Evolutionary conservation across 148 eudicot genomes (phyloP), one percentile per base, ranked within the genome.

Genomic region (Fagopyrum tataricum): DNA sequence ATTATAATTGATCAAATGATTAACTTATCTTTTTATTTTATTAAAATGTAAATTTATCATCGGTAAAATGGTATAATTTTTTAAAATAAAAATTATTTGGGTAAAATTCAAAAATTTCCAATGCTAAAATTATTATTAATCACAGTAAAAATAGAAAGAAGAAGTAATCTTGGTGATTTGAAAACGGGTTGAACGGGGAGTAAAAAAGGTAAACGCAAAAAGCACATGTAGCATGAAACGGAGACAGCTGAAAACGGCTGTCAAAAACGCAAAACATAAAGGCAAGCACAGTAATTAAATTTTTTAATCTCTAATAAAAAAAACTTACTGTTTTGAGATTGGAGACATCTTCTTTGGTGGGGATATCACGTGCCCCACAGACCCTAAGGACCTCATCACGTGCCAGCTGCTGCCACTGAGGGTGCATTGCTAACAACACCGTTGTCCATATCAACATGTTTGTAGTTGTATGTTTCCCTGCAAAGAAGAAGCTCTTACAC

Each of bases 331-430:
- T 86, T 73, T 88, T 88, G 40, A 88, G 86, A 74, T 78, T 78
- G 4, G 90, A 77, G 53, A 88, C 75, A 58, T 88, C 85, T 46
- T 82, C 87, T 49, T 84, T 86, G 2, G 86, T 79, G 10, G 90
- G 92, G 2, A 78, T 40, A n/a, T 88, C 89, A 79, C 82, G 86
- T 77, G 85, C 75, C 61, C 90, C 90, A 74, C 88, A 88, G 39
- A 74, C 84, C 18, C 71, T 72, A 62, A 88, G 31, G 48, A 88
- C 90, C 81, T 88, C 92, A 73, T 88, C 90, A 75, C 90, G 92
- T 78, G 92, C 92, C 72, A 84, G 61, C 48, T 83, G 81, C 74
- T 88, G 92, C 92, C 92, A 88, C 58, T 86, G 87, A 49, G 92
- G 88, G 76, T 88, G 92, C 89, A 88, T 86, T 23, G 92, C 89